Percentiles rank a stretch among this genome's conserved stretches.
phyloP scores from a whole-genome alignment of 2,329 filamentous ascomycete species.

The Phaeosphaeria sp. region DNA sequence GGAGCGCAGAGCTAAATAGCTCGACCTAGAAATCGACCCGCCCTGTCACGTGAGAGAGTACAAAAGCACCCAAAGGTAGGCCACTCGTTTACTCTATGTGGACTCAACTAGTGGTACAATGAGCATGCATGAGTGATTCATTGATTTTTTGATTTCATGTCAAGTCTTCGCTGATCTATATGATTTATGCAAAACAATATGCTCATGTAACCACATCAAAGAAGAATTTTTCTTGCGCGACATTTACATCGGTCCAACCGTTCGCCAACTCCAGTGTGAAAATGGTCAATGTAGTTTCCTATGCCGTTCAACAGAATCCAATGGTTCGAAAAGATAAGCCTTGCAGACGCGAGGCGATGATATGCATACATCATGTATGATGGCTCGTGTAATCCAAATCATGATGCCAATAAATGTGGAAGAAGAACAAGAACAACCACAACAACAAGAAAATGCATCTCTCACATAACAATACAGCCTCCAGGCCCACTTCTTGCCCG shows the following conservation, averaged over 20 bases:
- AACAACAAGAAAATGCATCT: neutral
- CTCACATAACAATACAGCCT: slow-evolving; percentile 57
- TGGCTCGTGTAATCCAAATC: neutral
- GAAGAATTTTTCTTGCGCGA: neutral
- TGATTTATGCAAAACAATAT: neutral
- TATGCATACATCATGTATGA: neutral
- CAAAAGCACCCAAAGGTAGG: too few species aligned
- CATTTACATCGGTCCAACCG: neutral
- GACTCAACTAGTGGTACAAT: too few species aligned
- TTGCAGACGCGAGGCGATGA: neutral
- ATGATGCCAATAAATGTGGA: neutral
- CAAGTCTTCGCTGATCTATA: neutral
- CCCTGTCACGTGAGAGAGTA: too few species aligned
- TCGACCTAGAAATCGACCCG: too few species aligned
- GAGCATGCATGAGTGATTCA: too few species aligned
- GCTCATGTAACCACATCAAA: neutral
- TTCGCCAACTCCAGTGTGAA: neutral
- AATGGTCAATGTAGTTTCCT: neutral
- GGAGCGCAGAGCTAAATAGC: too few species aligned
- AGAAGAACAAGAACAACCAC: neutral
- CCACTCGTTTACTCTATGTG: too few species aligned
- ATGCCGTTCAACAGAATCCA: neutral
- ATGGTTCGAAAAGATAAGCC: neutral
- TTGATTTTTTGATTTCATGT: too few species aligned
- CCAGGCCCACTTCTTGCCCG: slow-evolving; percentile 56